Conservation (phyloP, 768 basidiomycete species). For the Boletellus ananas region DNA sequence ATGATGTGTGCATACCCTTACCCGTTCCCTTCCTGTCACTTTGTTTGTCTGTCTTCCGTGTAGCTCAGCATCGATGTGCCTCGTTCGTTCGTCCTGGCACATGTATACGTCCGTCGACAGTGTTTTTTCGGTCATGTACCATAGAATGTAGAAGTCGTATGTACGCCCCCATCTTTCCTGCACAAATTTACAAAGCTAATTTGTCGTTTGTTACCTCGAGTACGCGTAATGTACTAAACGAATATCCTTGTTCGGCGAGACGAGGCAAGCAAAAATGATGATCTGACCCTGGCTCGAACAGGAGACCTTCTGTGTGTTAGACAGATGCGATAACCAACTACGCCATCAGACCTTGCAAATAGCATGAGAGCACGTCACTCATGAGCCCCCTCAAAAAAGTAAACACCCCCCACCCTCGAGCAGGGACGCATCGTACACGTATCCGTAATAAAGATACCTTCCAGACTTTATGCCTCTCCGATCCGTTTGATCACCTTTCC, state of each 20-base stretch:
- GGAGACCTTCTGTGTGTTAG: constrained; percentile 55
- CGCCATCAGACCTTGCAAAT: constrained; percentile 46
- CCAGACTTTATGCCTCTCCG: constrained; percentile 38
- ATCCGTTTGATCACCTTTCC: constrained; percentile 48
- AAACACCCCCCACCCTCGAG: no score
- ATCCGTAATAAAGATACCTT: background rate
- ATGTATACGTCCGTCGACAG: background rate
- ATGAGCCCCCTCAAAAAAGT: no score
- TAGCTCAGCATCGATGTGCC: background rate
- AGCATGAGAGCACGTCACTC: no score
- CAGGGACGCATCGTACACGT: no score
- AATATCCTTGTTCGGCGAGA: no score
- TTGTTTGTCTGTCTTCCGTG: background rate
- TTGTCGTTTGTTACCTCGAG: background rate
- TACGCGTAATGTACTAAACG: no score
- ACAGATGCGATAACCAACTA: constrained; percentile 84
- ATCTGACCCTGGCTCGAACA: constrained; percentile 23
- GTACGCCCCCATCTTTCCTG: constrained; percentile 17
- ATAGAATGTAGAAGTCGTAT: constrained; percentile 24
- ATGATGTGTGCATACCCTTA: constrained; percentile 13
- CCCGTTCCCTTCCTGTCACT: background rate
- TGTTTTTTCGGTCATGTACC: constrained; percentile 9
- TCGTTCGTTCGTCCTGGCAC: background rate
- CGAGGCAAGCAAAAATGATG: background rate
- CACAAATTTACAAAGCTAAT: constrained; percentile 5